A percentile compares a stretch with the other conserved stretches of the same genome.
phyloP scores from a whole-genome alignment of 495 filamentous ascomycete genomes.

The Polyplosphaeria fusca region DNA sequence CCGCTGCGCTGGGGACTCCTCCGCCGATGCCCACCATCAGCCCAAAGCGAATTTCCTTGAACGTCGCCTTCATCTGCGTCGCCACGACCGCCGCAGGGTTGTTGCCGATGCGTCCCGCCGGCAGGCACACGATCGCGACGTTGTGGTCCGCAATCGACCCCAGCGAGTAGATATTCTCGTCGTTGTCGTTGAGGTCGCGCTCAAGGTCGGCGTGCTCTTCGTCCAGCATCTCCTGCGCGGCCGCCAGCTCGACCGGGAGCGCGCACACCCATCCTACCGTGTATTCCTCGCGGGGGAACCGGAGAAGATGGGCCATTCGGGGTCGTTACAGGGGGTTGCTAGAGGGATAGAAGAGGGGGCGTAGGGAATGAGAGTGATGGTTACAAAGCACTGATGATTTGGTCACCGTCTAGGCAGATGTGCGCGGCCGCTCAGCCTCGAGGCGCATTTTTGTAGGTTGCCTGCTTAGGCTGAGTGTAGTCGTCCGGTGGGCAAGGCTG shows the following conservation, averaged over 20 bases:
- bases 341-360: background rate
- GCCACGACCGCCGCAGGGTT: slow-evolving; percentile 39
- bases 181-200: slow-evolving; percentile 2
- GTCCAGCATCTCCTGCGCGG: slow-evolving; percentile 49
- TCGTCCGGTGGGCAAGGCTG: background rate
- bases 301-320: background rate
- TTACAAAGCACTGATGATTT: background rate
- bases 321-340: background rate
- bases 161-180: slow-evolving; percentile 40
- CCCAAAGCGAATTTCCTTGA: slow-evolving; percentile 42
- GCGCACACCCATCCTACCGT: slow-evolving; percentile 53
- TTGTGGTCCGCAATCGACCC: slow-evolving; percentile 44
- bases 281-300: slow-evolving; percentile 16
- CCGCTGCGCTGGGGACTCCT: slow-evolving; percentile 35
- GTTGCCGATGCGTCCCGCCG: slow-evolving; percentile 38
- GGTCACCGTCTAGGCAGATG: no score
- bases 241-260: slow-evolving; percentile 44
- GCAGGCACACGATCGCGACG: slow-evolving; percentile 48
- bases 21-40: slow-evolving; percentile 52
- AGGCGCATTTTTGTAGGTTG: no score
- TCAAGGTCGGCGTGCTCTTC: slow-evolving; percentile 36
- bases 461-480: background rate
- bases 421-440: no score
- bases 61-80: slow-evolving; percentile 41
- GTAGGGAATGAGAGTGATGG: background rate